Evolutionary conservation across 305 asterid species (phyloP).

Genomic region (Fraxinus angustifolia): DNA sequence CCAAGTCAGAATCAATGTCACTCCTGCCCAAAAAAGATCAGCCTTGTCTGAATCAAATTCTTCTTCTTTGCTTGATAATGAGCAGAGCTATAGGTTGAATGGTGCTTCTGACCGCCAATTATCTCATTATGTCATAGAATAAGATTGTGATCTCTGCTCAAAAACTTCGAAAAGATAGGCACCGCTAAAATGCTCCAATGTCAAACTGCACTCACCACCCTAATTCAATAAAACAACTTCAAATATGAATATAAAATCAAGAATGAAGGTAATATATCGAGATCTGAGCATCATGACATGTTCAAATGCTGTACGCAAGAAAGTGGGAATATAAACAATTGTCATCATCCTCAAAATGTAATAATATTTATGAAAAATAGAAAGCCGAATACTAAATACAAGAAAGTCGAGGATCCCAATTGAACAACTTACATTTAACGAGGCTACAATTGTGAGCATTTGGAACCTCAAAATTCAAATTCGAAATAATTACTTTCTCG

Average conservation of each 20-base stretch:
- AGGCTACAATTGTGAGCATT: conserved; percentile 2
- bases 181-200: conserved; percentile 6
- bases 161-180: conserved; percentile 10
- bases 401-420: background rate
- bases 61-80: conserved; percentile 11
- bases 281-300: conserved; percentile 16
- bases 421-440: background rate
- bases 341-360: background rate
- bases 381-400: background rate
- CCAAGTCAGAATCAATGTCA: conserved; percentile 20
- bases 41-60: background rate
- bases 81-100: conserved; percentile 8
- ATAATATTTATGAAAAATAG: background rate
- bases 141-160: conserved; percentile 1
- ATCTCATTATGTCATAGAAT: background rate
- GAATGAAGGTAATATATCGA: background rate
- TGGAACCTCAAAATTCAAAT: background rate
- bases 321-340: background rate
- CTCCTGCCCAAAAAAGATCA: conserved; percentile 5
- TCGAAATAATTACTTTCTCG: conserved; percentile 7
- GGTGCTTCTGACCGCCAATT: conserved; percentile 14
- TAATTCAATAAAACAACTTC: conserved; percentile 27
- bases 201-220: conserved; percentile 24
- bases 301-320: conserved; percentile 4
- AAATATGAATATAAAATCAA: conserved; percentile 16